These are phyloP conservation scores for Monosporascus ibericus DNA, from an alignment of 2,329 filamentous ascomycete genomes.

Conservation along the genomic window DNA sequence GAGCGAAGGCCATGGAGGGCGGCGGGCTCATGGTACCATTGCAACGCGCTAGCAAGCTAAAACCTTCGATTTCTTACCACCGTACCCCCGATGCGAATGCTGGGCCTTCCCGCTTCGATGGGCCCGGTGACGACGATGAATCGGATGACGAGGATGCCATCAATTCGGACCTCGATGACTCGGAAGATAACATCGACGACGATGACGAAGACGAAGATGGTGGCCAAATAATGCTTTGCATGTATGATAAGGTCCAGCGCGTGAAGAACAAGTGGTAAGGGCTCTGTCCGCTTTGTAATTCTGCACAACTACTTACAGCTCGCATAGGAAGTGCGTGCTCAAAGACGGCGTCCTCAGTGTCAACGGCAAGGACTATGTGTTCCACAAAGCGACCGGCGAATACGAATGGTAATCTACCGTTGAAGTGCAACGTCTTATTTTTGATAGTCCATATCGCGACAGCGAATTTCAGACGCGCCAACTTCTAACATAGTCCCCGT, in stretches of 20 bases:
- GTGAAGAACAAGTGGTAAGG: conserved; percentile 95
- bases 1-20: conserved; percentile 64
- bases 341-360: conserved; percentile 95
- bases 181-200: conserved; percentile 77
- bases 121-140: conserved; percentile 55
- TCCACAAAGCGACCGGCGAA: conserved; percentile 94
- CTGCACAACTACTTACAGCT: conserved; percentile 12
- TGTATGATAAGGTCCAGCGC: conserved; percentile 97
- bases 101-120: conserved; percentile 52
- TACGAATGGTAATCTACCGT: conserved; percentile 78
- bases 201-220: conserved; percentile 84
- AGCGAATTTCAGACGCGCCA: neutral
- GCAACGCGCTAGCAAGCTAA: conserved; percentile 43
- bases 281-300: neutral
- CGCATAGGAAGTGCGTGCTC: conserved; percentile 83
- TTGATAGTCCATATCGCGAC: neutral
- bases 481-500: no score
- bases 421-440: no score
- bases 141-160: conserved; percentile 87
- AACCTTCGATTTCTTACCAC: conserved; percentile 17
- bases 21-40: conserved; percentile 72
- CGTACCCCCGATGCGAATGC: conserved; percentile 15
- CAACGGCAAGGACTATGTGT: conserved; percentile 92
- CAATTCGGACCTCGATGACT: conserved; percentile 95
- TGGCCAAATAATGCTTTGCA: conserved; percentile 93